Conservation (phyloP, 768 basidiomycete species). For the Pleurotus giganteus region DNA sequence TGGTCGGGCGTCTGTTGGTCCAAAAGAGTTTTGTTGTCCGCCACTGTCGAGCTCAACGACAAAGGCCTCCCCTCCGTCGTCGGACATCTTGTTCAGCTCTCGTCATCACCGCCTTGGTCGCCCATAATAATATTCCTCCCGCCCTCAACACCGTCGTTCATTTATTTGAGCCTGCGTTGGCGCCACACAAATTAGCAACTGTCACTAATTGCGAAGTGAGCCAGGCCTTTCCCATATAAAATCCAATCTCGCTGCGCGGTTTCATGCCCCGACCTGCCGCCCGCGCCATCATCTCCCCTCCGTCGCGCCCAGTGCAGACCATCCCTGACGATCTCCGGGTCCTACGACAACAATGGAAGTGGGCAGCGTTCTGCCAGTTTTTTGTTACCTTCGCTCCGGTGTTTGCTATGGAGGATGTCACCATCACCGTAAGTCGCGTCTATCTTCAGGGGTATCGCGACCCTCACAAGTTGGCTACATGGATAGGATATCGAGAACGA, state of each 20-base stretch:
- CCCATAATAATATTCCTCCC: not conserved
- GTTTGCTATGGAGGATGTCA: constrained; percentile 68
- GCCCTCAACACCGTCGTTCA: not conserved
- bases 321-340: constrained; percentile 37
- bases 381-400: constrained; percentile 80
- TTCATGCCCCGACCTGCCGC: constrained; percentile 10
- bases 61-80: not conserved
- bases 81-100: not conserved
- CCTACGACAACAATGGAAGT: constrained; percentile 85
- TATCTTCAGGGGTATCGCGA: constrained; percentile 13
- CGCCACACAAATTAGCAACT: too few relatives aligned
- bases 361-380: constrained; percentile 91
- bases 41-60: constrained; percentile 4
- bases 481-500: constrained; percentile 78
- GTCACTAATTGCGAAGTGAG: not conserved
- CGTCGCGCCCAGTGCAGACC: constrained; percentile 1
- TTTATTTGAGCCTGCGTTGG: not conserved
- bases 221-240: constrained; percentile 11
- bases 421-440: constrained; percentile 50
- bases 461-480: constrained; percentile 9
- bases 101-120: not conserved
- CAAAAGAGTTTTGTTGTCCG: constrained; percentile 3
- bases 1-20: not conserved
- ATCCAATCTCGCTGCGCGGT: constrained; percentile 2
- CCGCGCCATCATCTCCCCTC: constrained; percentile 10